A percentile compares a stretch with the other conserved stretches of the same genome.
Conservation (phyloP, 192 early-diverging fungal genomes). For the Podila verticillata region DNA sequence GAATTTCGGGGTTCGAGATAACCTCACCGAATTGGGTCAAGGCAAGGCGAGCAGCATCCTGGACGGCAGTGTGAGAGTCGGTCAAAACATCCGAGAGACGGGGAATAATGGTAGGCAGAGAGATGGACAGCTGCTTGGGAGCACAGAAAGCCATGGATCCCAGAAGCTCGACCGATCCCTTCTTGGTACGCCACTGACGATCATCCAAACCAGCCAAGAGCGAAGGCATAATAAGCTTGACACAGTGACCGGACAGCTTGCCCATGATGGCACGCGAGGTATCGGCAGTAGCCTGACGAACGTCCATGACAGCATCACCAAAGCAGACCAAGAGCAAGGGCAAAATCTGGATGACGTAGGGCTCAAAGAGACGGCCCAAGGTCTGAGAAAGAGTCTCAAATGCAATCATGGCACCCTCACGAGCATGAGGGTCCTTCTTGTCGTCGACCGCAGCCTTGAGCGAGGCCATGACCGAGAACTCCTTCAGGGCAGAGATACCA, state of each 20-base stretch:
- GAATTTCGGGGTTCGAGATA: conserved; percentile 98
- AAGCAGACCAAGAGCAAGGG: conserved; percentile 89
- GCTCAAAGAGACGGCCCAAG: conserved; percentile 95
- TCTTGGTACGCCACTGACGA: conserved; percentile 97
- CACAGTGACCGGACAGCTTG: conserved; percentile 94
- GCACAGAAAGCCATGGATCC: conserved; percentile 96
- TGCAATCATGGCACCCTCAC: conserved; percentile 95
- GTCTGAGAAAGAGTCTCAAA: conserved; percentile 88
- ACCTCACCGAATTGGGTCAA: conserved; percentile 92
- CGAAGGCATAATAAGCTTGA: conserved; percentile 94
- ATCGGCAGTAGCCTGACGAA: conserved; percentile 89
- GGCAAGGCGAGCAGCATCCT: conserved; percentile 84
- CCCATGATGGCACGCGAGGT: conserved; percentile 93
- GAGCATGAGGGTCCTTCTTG: conserved; percentile 74
- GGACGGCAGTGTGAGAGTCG: conserved; percentile 93
- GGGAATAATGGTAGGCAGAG: conserved; percentile 92
- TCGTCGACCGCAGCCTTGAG: conserved; percentile 87
- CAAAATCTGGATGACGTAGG: conserved; percentile 94
- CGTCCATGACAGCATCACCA: conserved; percentile 83
- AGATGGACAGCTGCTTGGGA: conserved; percentile 92
- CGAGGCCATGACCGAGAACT: conserved; percentile 79
- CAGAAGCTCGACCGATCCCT: conserved; percentile 93
- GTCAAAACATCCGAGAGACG: conserved; percentile 90
- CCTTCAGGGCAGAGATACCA: conserved; percentile 89
- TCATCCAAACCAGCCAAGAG: conserved; percentile 89